Base-by-base conservation (phyloP, 352 stramenopile genomes). In the Blastocystis hominis region DNA sequence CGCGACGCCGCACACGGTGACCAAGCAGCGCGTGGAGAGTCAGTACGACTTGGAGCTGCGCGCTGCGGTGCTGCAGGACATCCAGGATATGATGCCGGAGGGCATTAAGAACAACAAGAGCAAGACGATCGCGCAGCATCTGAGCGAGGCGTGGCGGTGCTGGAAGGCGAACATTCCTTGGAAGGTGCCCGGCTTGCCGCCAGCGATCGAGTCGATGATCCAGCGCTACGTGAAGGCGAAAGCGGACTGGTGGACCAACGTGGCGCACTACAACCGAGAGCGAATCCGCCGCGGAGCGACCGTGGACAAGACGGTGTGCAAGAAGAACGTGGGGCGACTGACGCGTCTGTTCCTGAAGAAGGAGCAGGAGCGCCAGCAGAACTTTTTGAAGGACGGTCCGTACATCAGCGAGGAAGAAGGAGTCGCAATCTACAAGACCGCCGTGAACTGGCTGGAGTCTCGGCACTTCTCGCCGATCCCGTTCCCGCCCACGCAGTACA, bases 71-170 rank as follows among this genome's bases (percentile, higher is more conserved):
- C 98, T 99, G 95, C 97, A 99, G 91, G 97, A 99, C 88, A 99
- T 99, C 90, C 91, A 99, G 30, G 97, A 99, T 90, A 99, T 99
- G 97, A 99, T 99, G 97, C 97, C 97, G 0, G 95, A 98, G 91
- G 96, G 96, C 75, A 95, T 99, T 0, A 98, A 98, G 90, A 95
- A 97, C 68, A 99, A 99, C 91, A 99, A 99, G 92, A 95, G 93
- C 24, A 91, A 96, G 59, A 97, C 96, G 54, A 98, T 99, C 89
- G 90, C 99, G 79, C 95, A 97, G 88, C 97, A 99, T 91, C 91
- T 99, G 78, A 97, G 92, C 89, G 97, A 99, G 92, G 97, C 96
- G 10, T 99, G 97, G 93, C 92, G 95, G 24, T 97, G 95, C 92
- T 98, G 94, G 94, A 98, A 98, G 91, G 96, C 97, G 40, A 99